phyloP scores from a whole-genome alignment of 306 rosid species.

The Quercus cerris region DNA sequence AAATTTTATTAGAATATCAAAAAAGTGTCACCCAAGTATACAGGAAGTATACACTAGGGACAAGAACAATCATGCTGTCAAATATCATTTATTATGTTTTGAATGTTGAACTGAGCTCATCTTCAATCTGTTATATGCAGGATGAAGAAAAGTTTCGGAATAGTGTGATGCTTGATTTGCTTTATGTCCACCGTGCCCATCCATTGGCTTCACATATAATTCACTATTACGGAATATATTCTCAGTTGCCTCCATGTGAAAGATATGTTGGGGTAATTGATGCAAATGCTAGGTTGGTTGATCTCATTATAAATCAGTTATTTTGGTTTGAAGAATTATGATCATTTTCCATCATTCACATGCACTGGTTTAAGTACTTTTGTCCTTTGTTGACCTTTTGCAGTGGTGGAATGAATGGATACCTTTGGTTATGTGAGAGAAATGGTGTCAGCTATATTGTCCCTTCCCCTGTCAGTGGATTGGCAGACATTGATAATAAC shows the following conservation, averaged over 20 bases:
- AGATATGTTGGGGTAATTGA: slow-evolving; percentile 41
- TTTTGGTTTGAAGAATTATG: slow-evolving; percentile 1
- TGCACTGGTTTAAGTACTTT: background rate
- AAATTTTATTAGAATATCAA: no score
- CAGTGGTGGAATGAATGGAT: slow-evolving; percentile 97
- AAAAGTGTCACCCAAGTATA: no score
- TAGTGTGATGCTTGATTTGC: slow-evolving; percentile 75
- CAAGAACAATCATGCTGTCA: no score
- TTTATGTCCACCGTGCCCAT: slow-evolving; percentile 63
- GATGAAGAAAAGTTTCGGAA: slow-evolving; percentile 74
- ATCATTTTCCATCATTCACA: slow-evolving; percentile 6
- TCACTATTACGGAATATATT: slow-evolving; percentile 36
- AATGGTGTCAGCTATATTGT: slow-evolving; percentile 47
- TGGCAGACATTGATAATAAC: slow-evolving; percentile 56
- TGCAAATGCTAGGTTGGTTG: slow-evolving; percentile 64
- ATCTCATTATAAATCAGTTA: slow-evolving; percentile 12
- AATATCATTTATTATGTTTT: slow-evolving; percentile 6
- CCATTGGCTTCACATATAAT: slow-evolving; percentile 55
- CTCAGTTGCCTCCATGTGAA: slow-evolving; percentile 34
- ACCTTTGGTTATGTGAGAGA: slow-evolving; percentile 66
- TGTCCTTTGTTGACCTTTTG: slow-evolving; percentile 13
- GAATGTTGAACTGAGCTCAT: slow-evolving; percentile 24
- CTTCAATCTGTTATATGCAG: slow-evolving; percentile 47
- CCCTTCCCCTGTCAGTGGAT: slow-evolving; percentile 72
- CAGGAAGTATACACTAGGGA: no score